Conservation (phyloP, 163 green algal genomes). For the Scenedesmus sp. region DNA sequence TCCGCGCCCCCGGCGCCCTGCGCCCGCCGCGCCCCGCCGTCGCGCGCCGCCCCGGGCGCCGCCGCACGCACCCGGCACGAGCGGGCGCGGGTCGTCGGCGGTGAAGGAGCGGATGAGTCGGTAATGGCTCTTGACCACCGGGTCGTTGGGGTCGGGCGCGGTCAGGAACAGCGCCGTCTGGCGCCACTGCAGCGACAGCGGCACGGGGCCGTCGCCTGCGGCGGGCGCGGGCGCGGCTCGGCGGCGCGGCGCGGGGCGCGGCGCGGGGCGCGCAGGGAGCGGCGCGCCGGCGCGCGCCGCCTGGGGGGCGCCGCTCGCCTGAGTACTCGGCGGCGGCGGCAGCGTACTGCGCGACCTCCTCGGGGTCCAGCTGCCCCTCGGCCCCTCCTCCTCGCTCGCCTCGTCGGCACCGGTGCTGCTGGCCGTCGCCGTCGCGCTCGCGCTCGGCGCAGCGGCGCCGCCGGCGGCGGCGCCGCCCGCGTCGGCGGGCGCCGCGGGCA, state of each 20-base stretch:
- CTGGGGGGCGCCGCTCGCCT: background rate
- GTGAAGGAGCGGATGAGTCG: constrained; percentile 57
- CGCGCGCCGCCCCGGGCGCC: background rate
- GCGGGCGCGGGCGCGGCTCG: constrained; percentile 1
- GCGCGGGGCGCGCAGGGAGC: background rate
- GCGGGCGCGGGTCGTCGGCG: constrained; percentile 52
- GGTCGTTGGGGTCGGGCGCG: constrained; percentile 41
- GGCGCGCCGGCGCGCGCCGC: background rate
- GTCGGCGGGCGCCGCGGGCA: too few species aligned
- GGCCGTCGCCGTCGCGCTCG: too few species aligned
- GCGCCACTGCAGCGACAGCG: constrained; percentile 3
- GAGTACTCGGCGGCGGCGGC: too few species aligned
- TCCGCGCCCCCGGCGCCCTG: too few species aligned
- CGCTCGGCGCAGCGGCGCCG: too few species aligned
- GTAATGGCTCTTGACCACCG: constrained; percentile 58
- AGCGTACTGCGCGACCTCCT: too few species aligned
- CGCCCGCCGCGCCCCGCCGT: too few species aligned
- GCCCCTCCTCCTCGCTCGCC: too few species aligned
- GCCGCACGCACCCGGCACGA: constrained; percentile 57
- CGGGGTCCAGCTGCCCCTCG: too few species aligned
- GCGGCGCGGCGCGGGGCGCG: too few species aligned
- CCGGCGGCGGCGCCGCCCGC: too few species aligned
- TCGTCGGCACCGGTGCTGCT: too few species aligned
- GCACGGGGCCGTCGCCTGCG: constrained; percentile 23
- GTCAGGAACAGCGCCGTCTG: constrained; percentile 30